phyloP scores from a whole-genome alignment of 345 rosid species.

The Dimocarpus longan region DNA sequence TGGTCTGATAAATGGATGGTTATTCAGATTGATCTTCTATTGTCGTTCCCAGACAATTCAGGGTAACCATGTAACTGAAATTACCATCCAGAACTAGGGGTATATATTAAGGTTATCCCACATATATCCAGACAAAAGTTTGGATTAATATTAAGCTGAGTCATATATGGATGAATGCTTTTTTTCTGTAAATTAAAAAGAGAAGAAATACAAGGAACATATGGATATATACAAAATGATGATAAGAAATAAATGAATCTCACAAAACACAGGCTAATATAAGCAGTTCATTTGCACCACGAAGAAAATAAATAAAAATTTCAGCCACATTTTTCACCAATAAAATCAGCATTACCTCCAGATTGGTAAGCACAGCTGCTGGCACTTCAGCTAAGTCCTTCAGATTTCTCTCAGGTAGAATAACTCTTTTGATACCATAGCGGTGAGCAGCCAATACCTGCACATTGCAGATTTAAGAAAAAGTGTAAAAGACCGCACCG shows the following conservation, averaged over 20 bases:
- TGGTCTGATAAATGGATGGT: not conserved
- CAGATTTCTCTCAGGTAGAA: constrained; percentile 89
- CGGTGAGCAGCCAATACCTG: constrained; percentile 98
- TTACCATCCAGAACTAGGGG: not conserved
- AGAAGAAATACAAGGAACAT: not conserved
- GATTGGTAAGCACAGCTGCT: constrained; percentile 68
- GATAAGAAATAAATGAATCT: not conserved
- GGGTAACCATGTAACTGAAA: not conserved
- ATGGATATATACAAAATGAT: too few species aligned
- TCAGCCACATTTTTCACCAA: not conserved
- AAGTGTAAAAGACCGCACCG: not conserved
- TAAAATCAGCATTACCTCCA: constrained; percentile 63
- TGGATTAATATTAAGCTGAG: not conserved
- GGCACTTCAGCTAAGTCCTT: constrained; percentile 98
- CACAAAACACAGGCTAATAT: not conserved
- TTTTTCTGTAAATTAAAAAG: not conserved
- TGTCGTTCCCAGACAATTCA: not conserved
- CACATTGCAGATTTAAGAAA: constrained; percentile 25
- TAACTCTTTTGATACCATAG: constrained; percentile 86
- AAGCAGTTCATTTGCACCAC: not conserved
- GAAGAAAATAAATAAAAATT: not conserved
- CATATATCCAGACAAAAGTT: not conserved
- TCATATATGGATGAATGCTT: too few species aligned
- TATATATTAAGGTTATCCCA: not conserved
- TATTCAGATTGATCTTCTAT: not conserved